A percentile compares a stretch with the other conserved stretches of the same genome.
Evolutionary conservation across 2,329 filamentous ascomycete genomes (phyloP).

Genomic region (Aureobasidium sp.): DNA sequence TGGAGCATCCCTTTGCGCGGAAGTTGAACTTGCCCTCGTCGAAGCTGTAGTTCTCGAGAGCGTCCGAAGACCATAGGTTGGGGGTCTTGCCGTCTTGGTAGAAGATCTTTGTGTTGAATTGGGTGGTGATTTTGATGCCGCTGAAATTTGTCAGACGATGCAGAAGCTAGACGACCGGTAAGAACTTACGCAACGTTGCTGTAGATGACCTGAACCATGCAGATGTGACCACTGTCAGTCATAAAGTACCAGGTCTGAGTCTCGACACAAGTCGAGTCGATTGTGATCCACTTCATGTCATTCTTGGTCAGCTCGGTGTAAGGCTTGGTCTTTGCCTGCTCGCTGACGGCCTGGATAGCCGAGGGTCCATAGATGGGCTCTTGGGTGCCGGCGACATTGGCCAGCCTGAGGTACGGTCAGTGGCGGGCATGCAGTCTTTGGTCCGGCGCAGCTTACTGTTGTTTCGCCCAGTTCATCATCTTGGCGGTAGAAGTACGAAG

Average conservation of each 20-base stretch:
- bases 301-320: conserved; percentile 73
- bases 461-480: conserved; percentile 94
- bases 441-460: conserved; percentile 57
- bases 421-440: conserved; percentile 4
- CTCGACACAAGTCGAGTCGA: conserved; percentile 85
- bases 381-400: conserved; percentile 85
- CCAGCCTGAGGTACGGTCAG: conserved; percentile 35
- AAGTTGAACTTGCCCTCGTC: conserved; percentile 77
- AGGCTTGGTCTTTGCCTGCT: conserved; percentile 68
- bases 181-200: conserved; percentile 81
- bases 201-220: conserved; percentile 87
- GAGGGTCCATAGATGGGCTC: conserved; percentile 91
- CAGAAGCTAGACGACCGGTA: conserved; percentile 19
- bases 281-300: conserved; percentile 73
- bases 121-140: conserved; percentile 80
- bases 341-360: conserved; percentile 77
- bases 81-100: conserved; percentile 62
- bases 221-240: conserved; percentile 68
- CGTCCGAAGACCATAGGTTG: conserved; percentile 76
- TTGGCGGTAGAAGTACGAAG: conserved; percentile 26
- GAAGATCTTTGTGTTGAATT: conserved; percentile 94
- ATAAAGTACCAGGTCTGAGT: conserved; percentile 91
- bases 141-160: conserved; percentile 40
- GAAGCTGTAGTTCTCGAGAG: conserved; percentile 72
- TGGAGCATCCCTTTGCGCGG: conserved; percentile 75